A percentile compares a stretch with the other conserved stretches of the same genome.
phyloP scores from a whole-genome alignment of 768 basidiomycete species.

The Xerocomellus dryophilus region DNA sequence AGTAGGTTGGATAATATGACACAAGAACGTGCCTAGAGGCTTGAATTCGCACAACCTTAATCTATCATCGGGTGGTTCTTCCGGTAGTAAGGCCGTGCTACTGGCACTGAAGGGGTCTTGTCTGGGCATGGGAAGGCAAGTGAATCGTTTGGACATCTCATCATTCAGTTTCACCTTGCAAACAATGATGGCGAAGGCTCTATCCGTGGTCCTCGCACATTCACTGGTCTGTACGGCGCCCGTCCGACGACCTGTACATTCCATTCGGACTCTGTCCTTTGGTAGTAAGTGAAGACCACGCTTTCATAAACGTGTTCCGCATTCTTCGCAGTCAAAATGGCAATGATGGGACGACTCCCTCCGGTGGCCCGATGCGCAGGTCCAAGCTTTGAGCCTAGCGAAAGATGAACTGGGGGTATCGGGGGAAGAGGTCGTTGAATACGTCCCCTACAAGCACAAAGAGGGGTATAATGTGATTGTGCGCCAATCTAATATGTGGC shows the following conservation, averaged over 20 bases:
- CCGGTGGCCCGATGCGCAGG: slow-evolving; percentile 27
- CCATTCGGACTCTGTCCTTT: slow-evolving; percentile 10
- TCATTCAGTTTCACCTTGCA: background rate
- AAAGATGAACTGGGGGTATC: slow-evolving; percentile 36
- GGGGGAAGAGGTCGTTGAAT: slow-evolving; percentile 37
- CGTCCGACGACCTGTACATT: slow-evolving; percentile 27
- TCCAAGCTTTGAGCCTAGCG: slow-evolving; percentile 39
- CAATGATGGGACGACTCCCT: slow-evolving; percentile 10
- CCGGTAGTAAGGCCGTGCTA: no score
- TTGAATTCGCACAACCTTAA: slow-evolving; percentile 32
- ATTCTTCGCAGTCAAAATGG: slow-evolving; percentile 23
- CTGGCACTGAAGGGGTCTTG: slow-evolving; percentile 27
- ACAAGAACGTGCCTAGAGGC: background rate
- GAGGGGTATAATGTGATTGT: slow-evolving; percentile 34
- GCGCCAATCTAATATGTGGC: slow-evolving; percentile 1
- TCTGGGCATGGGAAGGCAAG: slow-evolving; percentile 42
- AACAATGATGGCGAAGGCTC: slow-evolving; percentile 36
- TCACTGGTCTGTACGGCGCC: slow-evolving; percentile 39
- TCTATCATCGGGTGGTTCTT: slow-evolving; percentile 39
- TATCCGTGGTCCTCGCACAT: slow-evolving; percentile 26
- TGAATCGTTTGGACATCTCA: slow-evolving; percentile 6
- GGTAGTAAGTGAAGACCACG: slow-evolving; percentile 18
- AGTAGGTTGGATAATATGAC: slow-evolving; percentile 2
- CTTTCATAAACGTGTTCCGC: slow-evolving; percentile 2
- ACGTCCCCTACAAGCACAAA: slow-evolving; percentile 35